Evolutionary conservation across 108 stramenopile genomes (phyloP).

Genomic region (Skeletonema grethae): DNA sequence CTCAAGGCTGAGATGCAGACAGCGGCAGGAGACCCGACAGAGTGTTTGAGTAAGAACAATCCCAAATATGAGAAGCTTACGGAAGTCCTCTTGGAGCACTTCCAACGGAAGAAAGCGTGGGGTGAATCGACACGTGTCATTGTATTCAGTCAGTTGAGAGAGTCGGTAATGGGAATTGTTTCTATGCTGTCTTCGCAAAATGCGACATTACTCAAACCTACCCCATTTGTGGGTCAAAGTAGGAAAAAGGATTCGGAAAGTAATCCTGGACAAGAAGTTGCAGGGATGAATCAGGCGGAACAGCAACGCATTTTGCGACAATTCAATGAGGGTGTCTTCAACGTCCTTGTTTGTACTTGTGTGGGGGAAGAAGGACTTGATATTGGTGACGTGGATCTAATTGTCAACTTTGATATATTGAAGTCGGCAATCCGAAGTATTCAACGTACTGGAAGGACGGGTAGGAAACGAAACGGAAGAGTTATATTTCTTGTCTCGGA

Average conservation of each 20-base stretch:
- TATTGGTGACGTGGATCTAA: conserved; percentile 96
- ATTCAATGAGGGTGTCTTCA: conserved; percentile 79
- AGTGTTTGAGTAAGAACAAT: conserved; percentile 44
- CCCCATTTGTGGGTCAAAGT: conserved; percentile 65
- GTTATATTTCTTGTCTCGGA: conserved; percentile 80
- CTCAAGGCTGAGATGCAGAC: conserved; percentile 41
- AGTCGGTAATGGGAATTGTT: conserved; percentile 79
- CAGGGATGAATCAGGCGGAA: conserved; percentile 85
- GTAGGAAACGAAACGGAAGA: conserved; percentile 86
- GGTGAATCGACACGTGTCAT: conserved; percentile 73
- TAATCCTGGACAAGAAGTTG: conserved; percentile 13
- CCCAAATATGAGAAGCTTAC: conserved; percentile 82
- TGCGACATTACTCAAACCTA: conserved; percentile 53
- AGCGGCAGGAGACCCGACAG: conserved; percentile 40
- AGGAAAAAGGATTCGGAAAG: conserved; percentile 12
- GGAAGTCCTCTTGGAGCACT: conserved; percentile 82
- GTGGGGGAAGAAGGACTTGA: conserved; percentile 96
- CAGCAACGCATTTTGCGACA: conserved; percentile 83
- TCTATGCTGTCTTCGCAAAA: conserved; percentile 42
- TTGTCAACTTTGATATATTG: conserved; percentile 89
- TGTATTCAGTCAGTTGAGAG: conserved; percentile 88
- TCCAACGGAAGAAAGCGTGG: conserved; percentile 57
- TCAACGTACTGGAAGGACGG: conserved; percentile 92
- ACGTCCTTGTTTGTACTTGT: conserved; percentile 94
- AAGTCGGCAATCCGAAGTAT: conserved; percentile 88